Evolutionary conservation across 192 early-diverging fungal species (phyloP), one percentile per base, ranked within the genome.

Genomic region (Fimicolochytrium jonesii): DNA sequence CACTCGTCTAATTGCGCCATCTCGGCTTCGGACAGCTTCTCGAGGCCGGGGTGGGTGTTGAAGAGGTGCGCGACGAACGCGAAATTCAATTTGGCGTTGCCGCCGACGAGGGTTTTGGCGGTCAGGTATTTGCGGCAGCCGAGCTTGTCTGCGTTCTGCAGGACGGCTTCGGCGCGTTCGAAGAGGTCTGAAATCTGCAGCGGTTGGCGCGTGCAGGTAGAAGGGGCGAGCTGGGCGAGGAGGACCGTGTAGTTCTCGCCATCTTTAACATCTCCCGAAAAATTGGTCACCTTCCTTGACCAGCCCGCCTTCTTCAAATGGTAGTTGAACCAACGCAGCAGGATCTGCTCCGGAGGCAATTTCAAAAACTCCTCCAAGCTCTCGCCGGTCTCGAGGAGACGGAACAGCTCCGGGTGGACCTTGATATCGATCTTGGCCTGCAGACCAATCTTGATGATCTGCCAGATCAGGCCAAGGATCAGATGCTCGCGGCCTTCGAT

Each of bases 321-420:
- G 80, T 94, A 99, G 78, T 99, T 99, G 83, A 97, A 94, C 97
- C 97, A 99, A 59, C 97, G 79, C 71, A 99, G 78, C 65, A 99
- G 79, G 68, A 99, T 97, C 59, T 92, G 92, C 66, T 99, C 96
- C 29, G 92, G 88, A 28, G 96, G 94, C 42, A 99, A 82, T 64
- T 91, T 88, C 31, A 96, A 74, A 70, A 97, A 93, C 53, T 95
- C 87, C 63, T 97, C 95, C 20, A 99, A 80, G 39, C 87, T 88
- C 77, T 99, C 96, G 35, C 85, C 95, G 44, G 90, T 81, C 63
- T 96, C 90, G 64, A 99, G 77, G 56, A 99, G 82, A 43, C 94
- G 87, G 69, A 95, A 96, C 59, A 99, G 79, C 76, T 99, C 97
- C 9, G 97, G 97, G 70, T 99, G 97, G 52, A 90, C 84, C 73